These are phyloP conservation scores for Aspergillus neoniger DNA, from an alignment of 2,329 filamentous ascomycete species.

Conservation along the genomic window DNA sequence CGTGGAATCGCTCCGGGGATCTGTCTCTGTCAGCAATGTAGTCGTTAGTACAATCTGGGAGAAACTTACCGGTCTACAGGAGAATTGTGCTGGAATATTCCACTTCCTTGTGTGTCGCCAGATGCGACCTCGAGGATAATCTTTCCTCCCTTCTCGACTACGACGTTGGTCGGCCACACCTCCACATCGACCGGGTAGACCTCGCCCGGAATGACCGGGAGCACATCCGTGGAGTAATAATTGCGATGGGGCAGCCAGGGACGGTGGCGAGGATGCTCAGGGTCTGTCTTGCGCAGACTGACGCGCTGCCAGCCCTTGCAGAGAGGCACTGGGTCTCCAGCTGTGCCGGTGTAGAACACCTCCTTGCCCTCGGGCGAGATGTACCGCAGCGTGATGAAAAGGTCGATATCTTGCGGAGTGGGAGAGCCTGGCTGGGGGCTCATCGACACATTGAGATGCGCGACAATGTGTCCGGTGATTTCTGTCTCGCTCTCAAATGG, in stretches of 20 bases:
- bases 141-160: constrained; percentile 35
- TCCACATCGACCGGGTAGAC: constrained; percentile 55
- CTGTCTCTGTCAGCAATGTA: constrained; percentile 25
- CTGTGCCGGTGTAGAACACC: constrained; percentile 58
- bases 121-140: constrained; percentile 37
- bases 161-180: constrained; percentile 43
- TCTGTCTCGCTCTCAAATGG: constrained; percentile 66
- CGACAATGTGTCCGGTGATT: constrained; percentile 68
- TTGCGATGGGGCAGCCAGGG: constrained; percentile 53
- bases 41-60: neutral
- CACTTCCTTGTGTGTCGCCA: constrained; percentile 55
- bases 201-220: constrained; percentile 52
- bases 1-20: constrained; percentile 47
- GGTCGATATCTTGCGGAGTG: constrained; percentile 53
- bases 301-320: constrained; percentile 58
- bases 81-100: constrained; percentile 52
- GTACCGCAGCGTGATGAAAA: constrained; percentile 59
- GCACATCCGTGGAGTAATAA: constrained; percentile 52
- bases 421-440: constrained; percentile 41
- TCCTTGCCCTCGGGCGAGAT: constrained; percentile 53
- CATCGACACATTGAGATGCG: constrained; percentile 64
- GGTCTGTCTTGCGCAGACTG: constrained; percentile 53
- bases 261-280: constrained; percentile 46
- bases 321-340: constrained; percentile 56
- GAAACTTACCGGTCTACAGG: constrained; percentile 35